These are phyloP conservation scores for Nematocida major DNA, from an alignment of 371 early-diverging fungal genomes.

Conservation along the genomic window DNA sequence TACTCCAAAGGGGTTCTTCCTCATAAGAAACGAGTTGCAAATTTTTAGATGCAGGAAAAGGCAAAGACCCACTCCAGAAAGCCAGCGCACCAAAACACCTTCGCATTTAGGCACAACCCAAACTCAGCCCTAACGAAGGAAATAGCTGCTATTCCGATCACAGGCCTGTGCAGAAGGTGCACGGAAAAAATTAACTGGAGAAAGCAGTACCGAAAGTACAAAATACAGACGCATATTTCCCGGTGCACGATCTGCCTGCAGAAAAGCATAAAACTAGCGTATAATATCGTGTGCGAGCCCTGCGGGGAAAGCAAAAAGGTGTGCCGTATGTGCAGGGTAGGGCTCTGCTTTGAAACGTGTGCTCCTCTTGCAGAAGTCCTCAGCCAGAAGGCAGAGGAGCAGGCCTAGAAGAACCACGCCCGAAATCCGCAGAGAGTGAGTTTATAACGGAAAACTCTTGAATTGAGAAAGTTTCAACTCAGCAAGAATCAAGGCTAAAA, in stretches of 20 bases:
- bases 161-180: conserved; percentile 34
- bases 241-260: conserved; percentile 30
- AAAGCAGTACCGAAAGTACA: conserved; percentile 49
- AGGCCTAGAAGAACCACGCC: background rate
- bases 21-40: conserved; percentile 15
- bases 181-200: conserved; percentile 41
- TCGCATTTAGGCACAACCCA: conserved; percentile 27
- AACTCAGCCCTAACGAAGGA: conserved; percentile 40
- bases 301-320: conserved; percentile 19
- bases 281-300: conserved; percentile 48
- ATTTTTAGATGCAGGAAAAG: conserved; percentile 9
- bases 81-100: conserved; percentile 48
- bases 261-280: conserved; percentile 37
- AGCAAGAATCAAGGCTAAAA: no score
- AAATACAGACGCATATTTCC: conserved; percentile 34
- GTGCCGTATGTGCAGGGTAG: conserved; percentile 31
- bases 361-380: conserved; percentile 26
- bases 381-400: background rate
- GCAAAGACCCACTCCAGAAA: conserved; percentile 31
- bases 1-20: conserved; percentile 21
- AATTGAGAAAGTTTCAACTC: no score
- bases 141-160: conserved; percentile 30
- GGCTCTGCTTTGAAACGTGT: conserved; percentile 16
- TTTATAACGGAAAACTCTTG: background rate
- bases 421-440: background rate